Conservation (phyloP, 352 stramenopile species). For the Phytophthora tubulina region DNA sequence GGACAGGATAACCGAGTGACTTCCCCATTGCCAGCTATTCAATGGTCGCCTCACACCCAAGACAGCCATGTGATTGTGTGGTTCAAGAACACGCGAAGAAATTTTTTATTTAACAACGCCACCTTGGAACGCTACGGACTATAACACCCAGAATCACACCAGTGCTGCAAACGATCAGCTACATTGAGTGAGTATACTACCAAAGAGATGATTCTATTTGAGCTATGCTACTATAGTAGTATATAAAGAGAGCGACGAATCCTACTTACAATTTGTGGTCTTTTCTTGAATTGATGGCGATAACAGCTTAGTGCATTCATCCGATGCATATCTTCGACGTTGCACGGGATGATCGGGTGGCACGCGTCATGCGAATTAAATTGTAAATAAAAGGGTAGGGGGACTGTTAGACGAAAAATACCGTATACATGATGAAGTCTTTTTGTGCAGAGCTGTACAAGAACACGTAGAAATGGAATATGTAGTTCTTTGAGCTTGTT, state of each 20-base stretch:
- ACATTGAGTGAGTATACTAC: too few relatives aligned
- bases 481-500: too few relatives aligned
- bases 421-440: background rate
- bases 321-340: too few relatives aligned
- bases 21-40: constrained; percentile 29
- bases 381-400: too few relatives aligned
- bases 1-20: constrained; percentile 48
- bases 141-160: constrained; percentile 39
- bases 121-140: constrained; percentile 34
- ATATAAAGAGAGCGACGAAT: constrained; percentile 21
- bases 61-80: constrained; percentile 53
- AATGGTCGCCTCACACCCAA: constrained; percentile 45
- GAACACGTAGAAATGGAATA: too few relatives aligned
- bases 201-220: too few relatives aligned
- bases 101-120: constrained; percentile 56
- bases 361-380: too few relatives aligned
- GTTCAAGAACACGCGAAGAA: constrained; percentile 69
- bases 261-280: background rate
- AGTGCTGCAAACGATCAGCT: background rate
- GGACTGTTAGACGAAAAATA: background rate
- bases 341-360: too few relatives aligned
- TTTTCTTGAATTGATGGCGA: background rate
- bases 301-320: constrained; percentile 20
- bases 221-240: too few relatives aligned
- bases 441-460: background rate